Percentiles rank a stretch among this genome's conserved stretches.
phyloP scores from a whole-genome alignment of 305 asterid species.

The Solanum hybrid region DNA sequence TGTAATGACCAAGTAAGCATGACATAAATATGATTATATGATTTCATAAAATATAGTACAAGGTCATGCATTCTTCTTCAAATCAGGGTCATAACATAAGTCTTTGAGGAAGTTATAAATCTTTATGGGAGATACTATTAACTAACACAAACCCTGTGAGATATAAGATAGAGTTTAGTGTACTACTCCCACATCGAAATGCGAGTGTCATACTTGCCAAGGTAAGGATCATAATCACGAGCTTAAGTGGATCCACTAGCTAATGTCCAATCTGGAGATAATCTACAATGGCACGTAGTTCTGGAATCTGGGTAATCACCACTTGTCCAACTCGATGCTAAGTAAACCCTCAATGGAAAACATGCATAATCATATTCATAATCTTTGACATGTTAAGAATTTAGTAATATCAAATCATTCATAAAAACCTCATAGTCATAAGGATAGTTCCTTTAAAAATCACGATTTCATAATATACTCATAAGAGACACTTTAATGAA shows the following conservation, averaged over 20 bases:
- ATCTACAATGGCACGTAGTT: not conserved
- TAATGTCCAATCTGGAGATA: not conserved
- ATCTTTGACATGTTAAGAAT: not conserved
- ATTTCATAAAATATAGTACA: not conserved
- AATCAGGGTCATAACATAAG: not conserved
- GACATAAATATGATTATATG: not conserved
- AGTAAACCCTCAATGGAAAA: not conserved
- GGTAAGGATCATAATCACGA: not conserved
- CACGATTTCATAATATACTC: not conserved
- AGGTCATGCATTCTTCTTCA: not conserved
- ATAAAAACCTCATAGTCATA: not conserved
- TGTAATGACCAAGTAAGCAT: not conserved
- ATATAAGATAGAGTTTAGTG: not conserved
- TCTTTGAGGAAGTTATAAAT: not conserved
- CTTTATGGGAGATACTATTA: not conserved
- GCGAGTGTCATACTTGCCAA: not conserved
- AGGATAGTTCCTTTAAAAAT: not conserved
- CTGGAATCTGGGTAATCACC: not conserved
- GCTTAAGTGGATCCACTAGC: not conserved
- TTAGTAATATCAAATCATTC: not conserved
- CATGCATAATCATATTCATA: not conserved
- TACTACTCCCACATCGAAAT: not conserved
- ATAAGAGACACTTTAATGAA: not conserved
- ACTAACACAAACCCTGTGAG: not conserved
- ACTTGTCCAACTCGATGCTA: not conserved